Conservation (phyloP, 192 early-diverging fungal species). For the Chytriomyces sp. region DNA sequence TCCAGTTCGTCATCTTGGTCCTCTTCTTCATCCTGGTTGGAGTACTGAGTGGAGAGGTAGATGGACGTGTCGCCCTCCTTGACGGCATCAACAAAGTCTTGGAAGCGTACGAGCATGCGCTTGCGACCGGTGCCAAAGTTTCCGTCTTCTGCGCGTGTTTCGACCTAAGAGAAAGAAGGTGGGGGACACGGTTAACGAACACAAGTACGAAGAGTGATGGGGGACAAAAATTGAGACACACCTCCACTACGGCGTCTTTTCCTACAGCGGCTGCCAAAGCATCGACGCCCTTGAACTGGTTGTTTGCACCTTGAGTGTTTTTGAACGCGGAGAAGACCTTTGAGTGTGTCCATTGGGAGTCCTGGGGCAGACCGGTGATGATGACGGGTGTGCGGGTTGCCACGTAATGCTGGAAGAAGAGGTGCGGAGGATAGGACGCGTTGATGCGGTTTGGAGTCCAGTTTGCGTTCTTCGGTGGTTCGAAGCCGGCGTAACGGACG, state of each 20-base stretch:
- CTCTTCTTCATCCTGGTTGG: neutral
- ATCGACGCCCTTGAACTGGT: neutral
- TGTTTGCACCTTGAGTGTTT: neutral
- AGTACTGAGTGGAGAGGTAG: constrained; percentile 47
- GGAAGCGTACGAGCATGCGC: constrained; percentile 23
- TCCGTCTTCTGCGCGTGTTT: neutral
- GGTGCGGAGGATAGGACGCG: neutral
- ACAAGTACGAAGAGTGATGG: neutral
- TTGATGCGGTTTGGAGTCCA: neutral
- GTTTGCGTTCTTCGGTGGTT: neutral
- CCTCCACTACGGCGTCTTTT: neutral
- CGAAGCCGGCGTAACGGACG: neutral
- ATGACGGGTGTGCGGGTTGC: neutral
- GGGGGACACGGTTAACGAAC: neutral
- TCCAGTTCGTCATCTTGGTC: neutral
- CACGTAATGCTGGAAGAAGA: neutral
- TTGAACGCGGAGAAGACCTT: neutral
- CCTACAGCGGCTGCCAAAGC: neutral
- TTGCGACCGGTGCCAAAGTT: constrained; percentile 29
- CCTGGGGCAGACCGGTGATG: neutral
- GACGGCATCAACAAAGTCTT: constrained; percentile 28
- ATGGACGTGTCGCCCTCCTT: constrained; percentile 26
- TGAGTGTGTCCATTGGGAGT: too few relatives aligned
- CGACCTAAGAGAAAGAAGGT: too few relatives aligned
- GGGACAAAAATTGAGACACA: neutral